Base-by-base conservation (phyloP, 331 rosid genomes). In the Rhamnella rubrinervis region DNA sequence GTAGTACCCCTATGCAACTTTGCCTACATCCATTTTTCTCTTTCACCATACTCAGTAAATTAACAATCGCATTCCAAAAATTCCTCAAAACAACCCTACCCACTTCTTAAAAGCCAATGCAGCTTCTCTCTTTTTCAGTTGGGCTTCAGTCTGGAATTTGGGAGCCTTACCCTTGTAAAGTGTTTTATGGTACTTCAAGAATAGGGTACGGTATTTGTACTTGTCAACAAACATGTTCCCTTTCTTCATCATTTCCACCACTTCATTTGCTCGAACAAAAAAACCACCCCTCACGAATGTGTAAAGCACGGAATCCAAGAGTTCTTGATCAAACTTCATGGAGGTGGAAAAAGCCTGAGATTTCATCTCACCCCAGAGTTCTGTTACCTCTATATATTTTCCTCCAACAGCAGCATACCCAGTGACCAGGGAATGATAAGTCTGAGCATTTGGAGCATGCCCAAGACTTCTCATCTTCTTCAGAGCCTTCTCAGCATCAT, bases 351-450 rank as follows among this genome's bases (percentile, higher is more conserved):
- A 85, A 80, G 93, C 96, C 68, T 86, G 78, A 64, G 77, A 60
- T 79, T 92, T 92, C 96, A 92, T 92, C 87, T 92, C 93, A 6
- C 96, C 96, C 98, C 96, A 90, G 50, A 92, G 75, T 73, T 85
- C 97, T 16, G 96, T 88, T 59, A 90, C 96, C 79, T 88, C 92
- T 70, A 82, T 77, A 77, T 90, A 92, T 39, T 86, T 92, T 52
- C 97, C 98, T 64, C 98, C 97, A 61, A 85, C 28, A 38, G 97
- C 92, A 66, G 96, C 96, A 80, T 88, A 92, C 46, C 95, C 96
- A 50, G 97, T 92, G 39, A 88, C 90, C 93, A 92, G 82, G 55
- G 96, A 88, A 80, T 92, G 97, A 78, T 90, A 90, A 40, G 93
- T 92, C 53, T 86, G 97, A 44, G 91, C 96, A 80, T 90, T 92